Evolutionary conservation across 2,329 filamentous ascomycete species (phyloP), one percentile per base, ranked within the genome.

Genomic region (Ceratocystis destructans): DNA sequence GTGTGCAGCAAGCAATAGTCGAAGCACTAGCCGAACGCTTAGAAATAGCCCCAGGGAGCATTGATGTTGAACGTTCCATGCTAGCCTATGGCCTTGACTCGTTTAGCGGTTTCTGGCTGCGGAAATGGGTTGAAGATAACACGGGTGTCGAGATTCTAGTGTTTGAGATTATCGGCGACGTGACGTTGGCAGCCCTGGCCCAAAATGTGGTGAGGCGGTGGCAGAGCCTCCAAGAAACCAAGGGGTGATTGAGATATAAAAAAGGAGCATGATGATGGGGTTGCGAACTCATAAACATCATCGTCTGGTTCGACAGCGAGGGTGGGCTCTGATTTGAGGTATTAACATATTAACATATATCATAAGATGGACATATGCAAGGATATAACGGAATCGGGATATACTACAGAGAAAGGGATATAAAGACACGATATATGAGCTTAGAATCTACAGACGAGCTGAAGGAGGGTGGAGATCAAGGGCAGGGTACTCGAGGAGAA

Each of bases 81-180:
- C 75, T 73, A 41, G 77, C 76, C 2, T 82, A 82, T 67, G 80
- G 80, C 0, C 77, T 82, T 5, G 80, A 83, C 72, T 81, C 79
- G 0, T 74, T 83, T 6, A 77, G 81, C 4, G 80, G 80, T 1
- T 78, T 82, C n/a, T 78, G 77, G 10, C 72, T 82, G 6, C 75
- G 80, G n/a, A 81, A 77, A 69, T 82, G 80, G 79, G 75, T 82
- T 4, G 72, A 76, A 1, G 73, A 75, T 62, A 77, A 78, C 68
- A 78, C 77, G 17, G 74, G 74, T 1, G 77, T 77, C 0, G 74
- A 79, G 63, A 70, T 81, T 2, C 77, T 78, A 0, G 75, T 81
- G 1, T 80, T 81, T 69, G 78, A 81, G 66, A 75, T 81, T 17
- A 70, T 81, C 65, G 76, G 77, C 59, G 76, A 78, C 64, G 73